Evolutionary conservation across 2,329 filamentous ascomycete species (phyloP).

Genomic region (Thelonectria discophora): DNA sequence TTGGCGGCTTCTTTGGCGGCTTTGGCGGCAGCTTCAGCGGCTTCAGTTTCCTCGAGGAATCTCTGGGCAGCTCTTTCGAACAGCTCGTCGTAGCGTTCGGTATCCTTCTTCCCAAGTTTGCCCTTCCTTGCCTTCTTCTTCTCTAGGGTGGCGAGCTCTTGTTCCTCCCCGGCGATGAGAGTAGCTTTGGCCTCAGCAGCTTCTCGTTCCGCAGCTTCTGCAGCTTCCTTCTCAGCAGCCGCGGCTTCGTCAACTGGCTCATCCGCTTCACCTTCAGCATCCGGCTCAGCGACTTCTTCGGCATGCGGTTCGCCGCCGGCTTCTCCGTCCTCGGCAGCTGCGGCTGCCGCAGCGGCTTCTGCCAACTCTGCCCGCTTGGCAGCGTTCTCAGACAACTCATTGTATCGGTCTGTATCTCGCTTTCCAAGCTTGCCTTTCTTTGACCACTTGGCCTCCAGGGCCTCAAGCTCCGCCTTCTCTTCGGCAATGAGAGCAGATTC

Average conservation of each 20-base stretch:
- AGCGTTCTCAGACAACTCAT: conserved; percentile 52
- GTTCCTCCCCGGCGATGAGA: conserved; percentile 40
- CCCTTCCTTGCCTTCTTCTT: conserved; percentile 61
- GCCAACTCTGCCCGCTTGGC: conserved; percentile 42
- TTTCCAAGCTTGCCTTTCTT: conserved; percentile 58
- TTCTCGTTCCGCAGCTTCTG: conserved; percentile 19
- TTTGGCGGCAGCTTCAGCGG: conserved; percentile 38
- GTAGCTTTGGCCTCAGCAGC: conserved; percentile 20
- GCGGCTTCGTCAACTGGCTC: conserved; percentile 22
- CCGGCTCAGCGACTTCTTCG: conserved; percentile 40
- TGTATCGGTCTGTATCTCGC: conserved; percentile 57
- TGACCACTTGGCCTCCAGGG: conserved; percentile 58
- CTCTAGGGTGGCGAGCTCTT: conserved; percentile 52
- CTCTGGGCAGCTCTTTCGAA: conserved; percentile 47
- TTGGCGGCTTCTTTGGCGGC: background rate
- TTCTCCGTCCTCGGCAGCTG: conserved; percentile 36
- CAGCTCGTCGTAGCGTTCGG: conserved; percentile 54
- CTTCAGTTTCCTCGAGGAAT: conserved; percentile 48
- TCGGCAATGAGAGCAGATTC: conserved; percentile 10
- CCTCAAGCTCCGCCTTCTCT: conserved; percentile 23
- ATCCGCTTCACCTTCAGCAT: conserved; percentile 26
- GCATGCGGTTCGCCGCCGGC: conserved; percentile 32
- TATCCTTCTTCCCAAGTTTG: conserved; percentile 55
- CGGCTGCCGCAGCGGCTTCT: conserved; percentile 20
- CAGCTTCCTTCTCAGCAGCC: conserved; percentile 19